These are phyloP conservation scores for Penicillium coffeae DNA, from an alignment of 495 filamentous ascomycete genomes.

Conservation along the genomic window DNA sequence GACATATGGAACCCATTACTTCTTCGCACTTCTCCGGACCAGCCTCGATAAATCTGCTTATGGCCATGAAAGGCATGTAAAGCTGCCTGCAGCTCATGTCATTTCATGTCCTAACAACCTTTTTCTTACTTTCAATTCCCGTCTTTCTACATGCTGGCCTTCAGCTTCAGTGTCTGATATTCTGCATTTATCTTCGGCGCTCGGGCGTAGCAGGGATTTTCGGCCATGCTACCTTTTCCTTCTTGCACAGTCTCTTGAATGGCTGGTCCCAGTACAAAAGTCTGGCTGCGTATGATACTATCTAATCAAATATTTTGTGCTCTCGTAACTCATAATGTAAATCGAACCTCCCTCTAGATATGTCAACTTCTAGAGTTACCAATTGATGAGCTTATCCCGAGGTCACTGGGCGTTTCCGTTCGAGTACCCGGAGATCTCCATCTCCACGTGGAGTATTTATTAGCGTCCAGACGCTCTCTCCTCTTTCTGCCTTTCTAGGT, in stretches of 20 bases:
- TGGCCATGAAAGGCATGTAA: neutral
- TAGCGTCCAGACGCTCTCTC: no score
- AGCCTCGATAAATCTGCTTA: neutral
- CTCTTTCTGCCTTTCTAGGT: no score
- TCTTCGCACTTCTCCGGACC: neutral
- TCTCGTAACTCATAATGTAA: neutral
- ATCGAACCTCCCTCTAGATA: no score
- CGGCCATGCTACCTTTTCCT: constrained; percentile 6
- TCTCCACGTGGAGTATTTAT: no score
- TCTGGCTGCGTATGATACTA: constrained; percentile 11
- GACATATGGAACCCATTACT: constrained; percentile 29
- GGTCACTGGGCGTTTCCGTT: no score
- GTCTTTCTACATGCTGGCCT: neutral
- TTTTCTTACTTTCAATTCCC: neutral
- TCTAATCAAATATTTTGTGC: neutral
- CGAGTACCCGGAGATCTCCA: no score
- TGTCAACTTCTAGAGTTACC: no score
- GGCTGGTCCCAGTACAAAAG: constrained; percentile 26
- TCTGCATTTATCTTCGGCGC: constrained; percentile 12
- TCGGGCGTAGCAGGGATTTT: constrained; percentile 8
- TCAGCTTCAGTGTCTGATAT: neutral
- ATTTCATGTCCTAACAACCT: neutral
- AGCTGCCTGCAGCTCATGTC: neutral
- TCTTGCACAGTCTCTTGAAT: constrained; percentile 17
- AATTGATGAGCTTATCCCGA: no score